These are phyloP conservation scores for Dictyostelium firmibasis DNA, from an alignment of 78 protist genomes.

Conservation along the genomic window DNA sequence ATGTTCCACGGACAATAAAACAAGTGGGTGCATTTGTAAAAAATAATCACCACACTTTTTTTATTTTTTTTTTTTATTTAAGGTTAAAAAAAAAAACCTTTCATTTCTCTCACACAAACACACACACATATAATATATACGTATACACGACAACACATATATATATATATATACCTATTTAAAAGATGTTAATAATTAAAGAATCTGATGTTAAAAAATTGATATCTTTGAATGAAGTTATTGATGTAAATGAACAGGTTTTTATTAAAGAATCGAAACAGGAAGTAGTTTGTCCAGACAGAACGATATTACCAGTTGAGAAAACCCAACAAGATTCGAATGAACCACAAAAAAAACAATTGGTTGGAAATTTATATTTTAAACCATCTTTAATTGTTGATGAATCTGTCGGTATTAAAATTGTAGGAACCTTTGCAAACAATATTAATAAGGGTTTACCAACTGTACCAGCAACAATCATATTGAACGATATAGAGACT, in stretches of 20 bases:
- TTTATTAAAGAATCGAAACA: slow-evolving; percentile 6
- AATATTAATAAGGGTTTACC: slow-evolving; percentile 20
- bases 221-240: neutral
- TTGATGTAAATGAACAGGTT: slow-evolving; percentile 40
- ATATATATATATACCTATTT: no score
- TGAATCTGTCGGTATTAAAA: slow-evolving; percentile 19
- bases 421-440: neutral
- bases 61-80: no score
- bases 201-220: slow-evolving; percentile 21
- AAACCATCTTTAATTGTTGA: slow-evolving; percentile 24
- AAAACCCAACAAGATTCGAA: neutral
- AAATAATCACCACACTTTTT: no score
- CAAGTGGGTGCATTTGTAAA: no score
- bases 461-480: slow-evolving; percentile 54
- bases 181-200: slow-evolving; percentile 31
- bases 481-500: slow-evolving; percentile 16
- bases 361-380: neutral
- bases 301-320: neutral
- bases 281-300: slow-evolving; percentile 1
- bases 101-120: neutral
- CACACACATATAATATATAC: neutral
- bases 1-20: neutral
- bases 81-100: neutral
- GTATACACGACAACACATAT: no score
- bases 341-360: neutral